Evolutionary conservation across 768 basidiomycete genomes (phyloP).

Genomic region (Chiua virens): DNA sequence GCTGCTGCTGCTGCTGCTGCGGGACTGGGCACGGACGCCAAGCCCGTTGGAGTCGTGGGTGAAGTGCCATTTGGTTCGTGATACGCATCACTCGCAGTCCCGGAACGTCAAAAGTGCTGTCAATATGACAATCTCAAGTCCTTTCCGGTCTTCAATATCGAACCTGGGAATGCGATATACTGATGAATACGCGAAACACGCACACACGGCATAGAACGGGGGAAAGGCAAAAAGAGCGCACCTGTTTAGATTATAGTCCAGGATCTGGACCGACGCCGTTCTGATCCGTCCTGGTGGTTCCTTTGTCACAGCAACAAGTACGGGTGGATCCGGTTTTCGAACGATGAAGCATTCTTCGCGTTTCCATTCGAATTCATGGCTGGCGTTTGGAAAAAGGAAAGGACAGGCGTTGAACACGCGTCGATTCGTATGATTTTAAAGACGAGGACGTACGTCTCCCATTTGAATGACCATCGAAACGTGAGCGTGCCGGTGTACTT

Average conservation of each 20-base stretch:
- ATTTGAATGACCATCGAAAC: conserved; percentile 78
- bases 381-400: conserved; percentile 25
- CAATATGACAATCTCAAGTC: conserved; percentile 79
- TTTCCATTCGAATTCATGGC: conserved; percentile 86
- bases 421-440: conserved; percentile 15
- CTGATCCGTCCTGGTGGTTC: conserved; percentile 68
- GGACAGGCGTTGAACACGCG: conserved; percentile 42
- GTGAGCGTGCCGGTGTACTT: conserved; percentile 71
- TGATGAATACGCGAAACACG: not conserved
- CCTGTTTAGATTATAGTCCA: conserved; percentile 87
- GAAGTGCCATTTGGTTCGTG: conserved; percentile 35
- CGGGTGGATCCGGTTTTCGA: conserved; percentile 85
- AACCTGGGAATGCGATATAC: conserved; percentile 36
- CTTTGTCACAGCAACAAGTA: conserved; percentile 79
- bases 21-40: not conserved
- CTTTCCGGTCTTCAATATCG: conserved; percentile 82
- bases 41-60: conserved; percentile 1
- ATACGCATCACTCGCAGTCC: conserved; percentile 61
- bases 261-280: conserved; percentile 66
- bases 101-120: conserved; percentile 77
- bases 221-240: conserved; percentile 19
- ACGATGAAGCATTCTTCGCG: conserved; percentile 81
- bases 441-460: conserved; percentile 67
- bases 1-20: conserved; percentile 6
- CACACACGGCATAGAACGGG: not conserved